Conservation (phyloP, 139 green algal genomes). For the Chlorella sp. region DNA sequence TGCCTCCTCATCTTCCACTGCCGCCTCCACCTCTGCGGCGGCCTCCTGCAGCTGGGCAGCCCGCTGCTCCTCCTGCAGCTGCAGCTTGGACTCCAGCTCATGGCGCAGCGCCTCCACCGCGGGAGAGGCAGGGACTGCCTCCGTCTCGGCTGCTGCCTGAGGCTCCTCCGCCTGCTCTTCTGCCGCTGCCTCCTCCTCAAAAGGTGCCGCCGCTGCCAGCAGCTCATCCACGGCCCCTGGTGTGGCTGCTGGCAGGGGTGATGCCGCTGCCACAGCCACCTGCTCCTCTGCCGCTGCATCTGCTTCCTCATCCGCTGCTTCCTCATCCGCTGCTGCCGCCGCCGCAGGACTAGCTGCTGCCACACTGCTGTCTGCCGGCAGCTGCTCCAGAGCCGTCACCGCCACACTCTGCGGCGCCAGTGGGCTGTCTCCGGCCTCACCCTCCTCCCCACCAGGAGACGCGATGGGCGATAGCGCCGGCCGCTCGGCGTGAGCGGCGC, state of each 20-base stretch:
- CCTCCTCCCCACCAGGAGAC: background rate
- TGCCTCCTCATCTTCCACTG: background rate
- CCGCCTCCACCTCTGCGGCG: background rate
- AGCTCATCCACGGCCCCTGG: too few relatives aligned
- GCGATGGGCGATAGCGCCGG: conserved; percentile 1
- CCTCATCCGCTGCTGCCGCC: background rate
- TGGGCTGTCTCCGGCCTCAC: too few relatives aligned
- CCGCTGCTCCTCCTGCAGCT: conserved; percentile 19
- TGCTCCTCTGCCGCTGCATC: background rate
- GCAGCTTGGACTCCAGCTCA: background rate
- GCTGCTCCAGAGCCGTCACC: conserved; percentile 6
- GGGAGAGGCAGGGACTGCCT: background rate
- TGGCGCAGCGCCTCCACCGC: background rate
- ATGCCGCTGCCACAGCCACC: background rate
- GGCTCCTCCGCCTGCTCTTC: background rate
- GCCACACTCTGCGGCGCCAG: background rate
- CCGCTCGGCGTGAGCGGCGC: background rate
- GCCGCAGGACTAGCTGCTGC: background rate
- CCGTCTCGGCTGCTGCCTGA: background rate
- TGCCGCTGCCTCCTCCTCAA: background rate
- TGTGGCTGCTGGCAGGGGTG: background rate
- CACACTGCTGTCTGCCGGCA: background rate
- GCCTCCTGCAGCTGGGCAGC: background rate
- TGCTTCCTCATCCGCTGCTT: background rate
- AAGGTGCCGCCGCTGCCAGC: background rate